Percentiles rank a stretch among this genome's conserved stretches.
phyloP scores from a whole-genome alignment of 441 rosid genomes.

The Pelargonium fulgidum region DNA sequence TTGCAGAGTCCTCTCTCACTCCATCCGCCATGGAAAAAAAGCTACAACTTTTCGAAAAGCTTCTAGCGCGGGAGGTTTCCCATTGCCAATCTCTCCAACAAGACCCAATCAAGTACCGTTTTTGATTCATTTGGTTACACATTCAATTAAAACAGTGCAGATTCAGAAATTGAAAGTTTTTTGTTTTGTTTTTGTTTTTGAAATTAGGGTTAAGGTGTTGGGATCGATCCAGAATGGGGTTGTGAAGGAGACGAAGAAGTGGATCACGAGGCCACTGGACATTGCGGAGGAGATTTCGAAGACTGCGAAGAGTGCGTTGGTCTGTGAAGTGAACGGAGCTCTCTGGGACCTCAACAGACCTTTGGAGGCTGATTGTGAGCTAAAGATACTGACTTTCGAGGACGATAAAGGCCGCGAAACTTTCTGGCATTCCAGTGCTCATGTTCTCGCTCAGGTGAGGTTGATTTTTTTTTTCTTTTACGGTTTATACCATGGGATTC shows the following conservation, averaged over 20 bases:
- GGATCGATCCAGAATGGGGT: slow-evolving; percentile 34
- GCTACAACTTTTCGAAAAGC: slow-evolving; percentile 43
- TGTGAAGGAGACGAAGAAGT: slow-evolving; percentile 73
- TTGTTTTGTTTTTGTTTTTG: background rate
- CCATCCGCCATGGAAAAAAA: no score
- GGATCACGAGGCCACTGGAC: slow-evolving; percentile 73
- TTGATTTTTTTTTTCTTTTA: no score
- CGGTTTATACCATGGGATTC: no score
- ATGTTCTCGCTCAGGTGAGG: slow-evolving; percentile 87
- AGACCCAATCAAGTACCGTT: slow-evolving; percentile 59
- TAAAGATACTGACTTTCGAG: slow-evolving; percentile 65
- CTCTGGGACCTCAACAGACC: slow-evolving; percentile 87
- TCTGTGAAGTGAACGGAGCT: slow-evolving; percentile 64
- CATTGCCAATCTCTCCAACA: slow-evolving; percentile 50
- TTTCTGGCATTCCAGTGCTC: slow-evolving; percentile 97
- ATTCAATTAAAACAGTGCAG: no score
- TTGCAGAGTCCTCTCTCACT: no score
- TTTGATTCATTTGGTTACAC: background rate
- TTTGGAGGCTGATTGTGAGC: slow-evolving; percentile 68
- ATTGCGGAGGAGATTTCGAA: slow-evolving; percentile 60
- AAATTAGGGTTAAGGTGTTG: slow-evolving; percentile 48
- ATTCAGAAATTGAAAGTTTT: no score
- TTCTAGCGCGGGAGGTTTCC: slow-evolving; percentile 53
- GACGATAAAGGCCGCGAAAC: slow-evolving; percentile 84
- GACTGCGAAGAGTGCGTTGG: slow-evolving; percentile 64